Evolutionary conservation across 805 yeast genomes (phyloP).

Genomic region (Cyberlindnera galapagoensis): DNA sequence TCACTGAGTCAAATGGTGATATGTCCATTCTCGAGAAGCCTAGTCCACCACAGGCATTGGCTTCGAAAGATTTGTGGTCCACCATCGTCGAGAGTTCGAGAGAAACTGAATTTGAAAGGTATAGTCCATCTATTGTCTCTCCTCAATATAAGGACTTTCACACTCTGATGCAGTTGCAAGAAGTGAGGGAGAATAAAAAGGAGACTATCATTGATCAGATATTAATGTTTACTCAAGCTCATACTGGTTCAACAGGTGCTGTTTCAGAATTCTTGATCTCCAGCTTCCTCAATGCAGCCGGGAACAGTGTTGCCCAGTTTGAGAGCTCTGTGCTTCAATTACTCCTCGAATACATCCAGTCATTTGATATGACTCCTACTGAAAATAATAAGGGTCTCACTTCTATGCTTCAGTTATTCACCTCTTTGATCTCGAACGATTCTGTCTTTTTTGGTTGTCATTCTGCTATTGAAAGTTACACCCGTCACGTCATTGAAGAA

Average conservation of each 20-base stretch:
- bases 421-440: slow-evolving; percentile 34
- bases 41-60: slow-evolving; percentile 22
- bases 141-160: slow-evolving; percentile 33
- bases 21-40: slow-evolving; percentile 20
- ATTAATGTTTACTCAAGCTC: slow-evolving; percentile 36
- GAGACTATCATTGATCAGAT: slow-evolving; percentile 34
- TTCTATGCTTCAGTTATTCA: slow-evolving; percentile 36
- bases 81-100: slow-evolving; percentile 13
- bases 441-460: slow-evolving; percentile 30
- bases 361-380: slow-evolving; percentile 28
- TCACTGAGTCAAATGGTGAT: slow-evolving; percentile 29
- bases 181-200: slow-evolving; percentile 29
- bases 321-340: slow-evolving; percentile 31
- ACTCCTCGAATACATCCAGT: slow-evolving; percentile 29
- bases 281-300: slow-evolving; percentile 29
- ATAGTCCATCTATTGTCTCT: slow-evolving; percentile 25
- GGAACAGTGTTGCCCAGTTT: slow-evolving; percentile 28
- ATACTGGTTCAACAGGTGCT: slow-evolving; percentile 31
- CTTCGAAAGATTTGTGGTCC: slow-evolving; percentile 27
- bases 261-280: slow-evolving; percentile 34
- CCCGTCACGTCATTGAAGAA: slow-evolving; percentile 30
- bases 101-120: slow-evolving; percentile 20
- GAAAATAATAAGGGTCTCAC: slow-evolving; percentile 27
- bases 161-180: slow-evolving; percentile 35
- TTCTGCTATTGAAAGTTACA: slow-evolving; percentile 29